phyloP scores from a whole-genome alignment of 2,329 filamentous ascomycete genomes.

The Colletotrichum phormii region DNA sequence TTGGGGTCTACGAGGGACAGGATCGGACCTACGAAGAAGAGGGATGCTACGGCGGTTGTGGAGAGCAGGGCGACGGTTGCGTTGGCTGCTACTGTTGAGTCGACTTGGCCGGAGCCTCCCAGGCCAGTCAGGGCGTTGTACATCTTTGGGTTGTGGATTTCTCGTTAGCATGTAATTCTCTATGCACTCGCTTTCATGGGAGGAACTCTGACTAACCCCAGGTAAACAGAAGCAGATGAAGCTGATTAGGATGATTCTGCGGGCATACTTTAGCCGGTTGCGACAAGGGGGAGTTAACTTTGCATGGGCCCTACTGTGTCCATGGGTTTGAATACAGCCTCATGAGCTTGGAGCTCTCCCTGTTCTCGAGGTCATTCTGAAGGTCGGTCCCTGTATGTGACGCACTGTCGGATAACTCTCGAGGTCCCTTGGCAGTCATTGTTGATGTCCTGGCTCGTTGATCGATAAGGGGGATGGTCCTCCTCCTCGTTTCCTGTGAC shows the following conservation, averaged over 20 bases:
- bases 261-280: slow-evolving; percentile 1
- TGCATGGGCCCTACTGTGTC: slow-evolving; percentile 48
- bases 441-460: background rate
- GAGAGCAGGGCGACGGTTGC: slow-evolving; percentile 57
- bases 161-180: background rate
- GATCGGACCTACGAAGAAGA: slow-evolving; percentile 57
- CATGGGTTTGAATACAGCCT: slow-evolving; percentile 55
- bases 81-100: slow-evolving; percentile 57
- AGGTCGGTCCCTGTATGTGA: background rate
- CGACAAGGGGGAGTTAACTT: background rate
- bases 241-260: slow-evolving; percentile 55
- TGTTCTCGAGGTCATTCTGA: background rate
- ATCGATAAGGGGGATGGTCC: background rate
- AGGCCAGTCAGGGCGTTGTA: slow-evolving; percentile 59
- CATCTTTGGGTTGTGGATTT: slow-evolving; percentile 49
- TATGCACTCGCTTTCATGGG: no score
- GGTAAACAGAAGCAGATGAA: slow-evolving; percentile 62
- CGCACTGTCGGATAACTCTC: background rate
- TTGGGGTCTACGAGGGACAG: slow-evolving; percentile 56
- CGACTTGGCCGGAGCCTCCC: slow-evolving; percentile 58
- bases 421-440: background rate
- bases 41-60: slow-evolving; percentile 54
- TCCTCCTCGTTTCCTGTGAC: background rate
- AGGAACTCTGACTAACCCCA: slow-evolving; percentile 46
- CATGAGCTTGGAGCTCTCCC: slow-evolving; percentile 37